These are phyloP conservation scores for Suillus brevipes DNA, from an alignment of 768 basidiomycete species.

Conservation along the genomic window DNA sequence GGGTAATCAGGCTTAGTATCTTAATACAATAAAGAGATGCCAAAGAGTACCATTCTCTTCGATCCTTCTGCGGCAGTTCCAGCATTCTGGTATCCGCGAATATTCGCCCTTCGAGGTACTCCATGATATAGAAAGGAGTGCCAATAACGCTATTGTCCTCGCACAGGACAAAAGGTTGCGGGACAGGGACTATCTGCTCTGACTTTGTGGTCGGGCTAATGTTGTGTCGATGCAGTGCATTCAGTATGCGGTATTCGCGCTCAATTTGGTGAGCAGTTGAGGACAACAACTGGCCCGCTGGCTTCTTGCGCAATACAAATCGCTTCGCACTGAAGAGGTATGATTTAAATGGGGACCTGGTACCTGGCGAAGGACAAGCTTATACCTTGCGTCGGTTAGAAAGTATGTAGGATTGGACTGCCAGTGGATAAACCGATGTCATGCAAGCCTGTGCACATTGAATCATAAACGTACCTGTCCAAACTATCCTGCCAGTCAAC, in stretches of 20 bases:
- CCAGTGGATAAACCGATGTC: slow-evolving; percentile 2
- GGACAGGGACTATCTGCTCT: slow-evolving; percentile 72
- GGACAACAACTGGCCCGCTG: slow-evolving; percentile 82
- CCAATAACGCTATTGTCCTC: slow-evolving; percentile 77
- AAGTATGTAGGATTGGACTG: slow-evolving; percentile 98
- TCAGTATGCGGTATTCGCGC: slow-evolving; percentile 83
- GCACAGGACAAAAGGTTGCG: slow-evolving; percentile 81
- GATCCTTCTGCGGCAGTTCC: slow-evolving; percentile 58
- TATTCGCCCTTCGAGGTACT: slow-evolving; percentile 91
- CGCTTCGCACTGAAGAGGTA: slow-evolving; percentile 44
- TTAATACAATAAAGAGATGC: no score
- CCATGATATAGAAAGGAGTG: slow-evolving; percentile 95
- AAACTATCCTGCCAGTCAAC: slow-evolving; percentile 50
- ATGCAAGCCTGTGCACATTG: slow-evolving; percentile 1
- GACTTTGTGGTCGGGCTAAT: slow-evolving; percentile 46
- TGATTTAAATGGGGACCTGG: slow-evolving; percentile 5
- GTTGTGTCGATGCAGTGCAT: slow-evolving; percentile 78
- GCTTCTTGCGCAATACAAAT: slow-evolving; percentile 92
- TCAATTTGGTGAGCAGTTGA: slow-evolving; percentile 94
- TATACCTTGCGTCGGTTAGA: slow-evolving; percentile 70
- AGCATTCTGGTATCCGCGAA: slow-evolving; percentile 85
- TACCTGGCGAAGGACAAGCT: slow-evolving; percentile 21
- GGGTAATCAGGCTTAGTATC: neutral
- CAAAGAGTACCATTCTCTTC: slow-evolving; percentile 64
- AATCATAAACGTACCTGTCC: slow-evolving; percentile 64